phyloP scores from a whole-genome alignment of 805 yeast species.

The Cyberlindnera xylosilytica region DNA sequence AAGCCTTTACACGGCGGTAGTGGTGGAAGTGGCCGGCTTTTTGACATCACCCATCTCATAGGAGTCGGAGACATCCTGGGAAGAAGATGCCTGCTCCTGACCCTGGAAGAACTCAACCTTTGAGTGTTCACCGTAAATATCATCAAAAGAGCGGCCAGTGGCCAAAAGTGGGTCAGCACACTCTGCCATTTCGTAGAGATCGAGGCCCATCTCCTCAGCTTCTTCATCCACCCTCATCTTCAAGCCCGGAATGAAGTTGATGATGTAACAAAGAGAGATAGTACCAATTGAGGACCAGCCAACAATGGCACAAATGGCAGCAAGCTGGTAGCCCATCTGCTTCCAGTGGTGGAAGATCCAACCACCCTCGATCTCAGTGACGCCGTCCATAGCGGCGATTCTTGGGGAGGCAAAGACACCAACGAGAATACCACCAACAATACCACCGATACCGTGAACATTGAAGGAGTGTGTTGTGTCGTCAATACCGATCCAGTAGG shows the following conservation, averaged over 20 bases:
- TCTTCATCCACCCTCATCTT: constrained; percentile 42
- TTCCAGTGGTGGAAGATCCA: constrained; percentile 91
- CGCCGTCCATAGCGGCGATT: constrained; percentile 87
- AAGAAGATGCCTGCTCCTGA: constrained; percentile 5
- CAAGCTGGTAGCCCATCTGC: constrained; percentile 88
- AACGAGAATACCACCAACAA: constrained; percentile 80
- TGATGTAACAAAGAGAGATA: constrained; percentile 39
- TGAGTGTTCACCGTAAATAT: not conserved
- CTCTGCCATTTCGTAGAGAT: constrained; percentile 49
- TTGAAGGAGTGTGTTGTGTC: constrained; percentile 93
- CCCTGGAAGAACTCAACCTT: constrained; percentile 19
- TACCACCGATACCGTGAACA: constrained; percentile 96
- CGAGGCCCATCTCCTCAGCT: constrained; percentile 51
- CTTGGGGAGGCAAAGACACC: constrained; percentile 83
- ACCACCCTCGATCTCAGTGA: constrained; percentile 82
- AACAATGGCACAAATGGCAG: constrained; percentile 39
- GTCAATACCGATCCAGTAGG: constrained; percentile 74
- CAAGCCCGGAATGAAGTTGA: constrained; percentile 50
- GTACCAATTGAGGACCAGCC: constrained; percentile 47
- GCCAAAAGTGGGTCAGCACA: constrained; percentile 34
- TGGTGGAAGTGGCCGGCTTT: not conserved
- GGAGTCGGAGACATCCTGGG: constrained; percentile 2
- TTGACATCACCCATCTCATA: constrained; percentile 2
- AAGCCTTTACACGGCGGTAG: too few relatives aligned
- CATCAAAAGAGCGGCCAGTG: not conserved